Base-by-base conservation (phyloP, 1,139 yeast species). In the Scheffersomyces illinoinensis region DNA sequence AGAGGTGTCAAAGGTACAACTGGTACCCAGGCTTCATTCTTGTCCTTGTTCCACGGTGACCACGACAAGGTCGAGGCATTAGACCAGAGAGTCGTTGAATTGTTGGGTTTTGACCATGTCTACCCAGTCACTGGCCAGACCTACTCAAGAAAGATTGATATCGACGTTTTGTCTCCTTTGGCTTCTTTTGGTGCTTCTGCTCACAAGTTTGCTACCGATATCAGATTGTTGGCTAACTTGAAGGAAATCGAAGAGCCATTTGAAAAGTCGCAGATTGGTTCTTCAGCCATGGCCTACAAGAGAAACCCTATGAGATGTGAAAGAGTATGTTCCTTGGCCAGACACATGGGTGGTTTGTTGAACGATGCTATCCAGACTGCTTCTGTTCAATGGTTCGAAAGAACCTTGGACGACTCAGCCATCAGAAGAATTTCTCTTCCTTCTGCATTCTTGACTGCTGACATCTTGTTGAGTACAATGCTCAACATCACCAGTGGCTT, bases 301-400 rank as follows among this genome's bases (percentile, higher is more conserved):
- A 91, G 99, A 81, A 95, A 95, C 82, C 99, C 99, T 76, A 95
- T 95, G 99, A 90, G 99, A 82, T 90, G 96, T 73, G 99, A 95
- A 82, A 89, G 99, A 76, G 98, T 95, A 61, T 95, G 99, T 80
- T 95, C 99, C 26, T 85, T 96, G 67, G 87, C 98, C 33, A 91
- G 99, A 82, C 98, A 95, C 76, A 78, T 95, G 76, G 97, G 97
- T 66, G 90, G 97, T 21, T 82, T 93, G 68, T 90, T 90, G 80
- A 92, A 85, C 72, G 98, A 95, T 76, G 96, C 98, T 57, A 89
- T 95, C 67, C 96, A 93, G 78, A 95, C 99, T 58, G 96, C 98
- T 14, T 89, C 97, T 49, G 98, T 96, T 54, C 99, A 96, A 80
- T 96, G 99, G 99, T 95, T 96, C 74, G 99, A 96, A 82, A 91